Evolutionary conservation across 345 rosid genomes (phyloP).

Genomic region (Angophora floribunda): DNA sequence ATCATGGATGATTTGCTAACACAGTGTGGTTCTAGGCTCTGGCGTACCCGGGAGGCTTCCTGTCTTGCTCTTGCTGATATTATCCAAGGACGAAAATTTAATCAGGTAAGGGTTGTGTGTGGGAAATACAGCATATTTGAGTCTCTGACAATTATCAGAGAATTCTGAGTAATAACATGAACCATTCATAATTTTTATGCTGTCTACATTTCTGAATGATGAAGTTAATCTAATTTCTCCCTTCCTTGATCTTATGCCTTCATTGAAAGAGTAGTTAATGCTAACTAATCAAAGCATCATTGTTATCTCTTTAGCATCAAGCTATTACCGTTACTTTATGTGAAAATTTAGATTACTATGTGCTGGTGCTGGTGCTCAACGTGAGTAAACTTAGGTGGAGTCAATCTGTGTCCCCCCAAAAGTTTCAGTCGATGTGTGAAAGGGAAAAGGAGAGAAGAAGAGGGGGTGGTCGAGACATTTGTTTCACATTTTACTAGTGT

Average conservation of each 20-base stretch:
- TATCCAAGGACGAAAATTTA: constrained; percentile 84
- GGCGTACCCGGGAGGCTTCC: constrained; percentile 97
- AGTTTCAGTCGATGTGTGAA: background rate
- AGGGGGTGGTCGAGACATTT: background rate
- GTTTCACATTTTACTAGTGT: background rate
- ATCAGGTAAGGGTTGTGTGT: constrained; percentile 40
- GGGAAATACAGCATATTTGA: background rate
- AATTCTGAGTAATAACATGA: background rate
- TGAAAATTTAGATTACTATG: background rate
- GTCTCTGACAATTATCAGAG: background rate
- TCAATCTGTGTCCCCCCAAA: background rate
- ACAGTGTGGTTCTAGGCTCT: constrained; percentile 88
- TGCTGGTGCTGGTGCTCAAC: background rate
- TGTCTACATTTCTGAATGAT: background rate
- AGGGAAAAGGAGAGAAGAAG: background rate
- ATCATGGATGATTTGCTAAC: constrained; percentile 71
- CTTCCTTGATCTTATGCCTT: background rate
- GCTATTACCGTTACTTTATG: background rate
- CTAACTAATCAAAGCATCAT: background rate
- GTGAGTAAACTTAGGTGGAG: background rate
- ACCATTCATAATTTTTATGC: background rate
- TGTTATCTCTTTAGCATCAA: background rate
- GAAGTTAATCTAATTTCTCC: background rate
- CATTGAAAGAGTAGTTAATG: background rate
- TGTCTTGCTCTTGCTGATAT: constrained; percentile 94